Evolutionary conservation across 2,329 filamentous ascomycete genomes (phyloP).

Genomic region (Phaeoacremonium minimum): DNA sequence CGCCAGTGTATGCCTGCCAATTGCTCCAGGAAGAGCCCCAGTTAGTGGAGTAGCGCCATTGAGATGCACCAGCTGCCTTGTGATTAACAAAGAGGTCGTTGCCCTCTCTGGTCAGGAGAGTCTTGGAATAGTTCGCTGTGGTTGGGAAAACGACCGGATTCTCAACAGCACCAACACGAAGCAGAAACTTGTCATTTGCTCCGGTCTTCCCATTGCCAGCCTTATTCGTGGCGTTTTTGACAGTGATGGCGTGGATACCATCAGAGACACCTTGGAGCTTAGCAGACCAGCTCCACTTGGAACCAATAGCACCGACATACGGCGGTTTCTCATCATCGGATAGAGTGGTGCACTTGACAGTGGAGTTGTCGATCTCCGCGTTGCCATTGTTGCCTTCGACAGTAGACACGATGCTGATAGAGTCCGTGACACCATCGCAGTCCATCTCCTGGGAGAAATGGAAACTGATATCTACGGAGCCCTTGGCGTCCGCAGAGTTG

Average conservation of each 20-base stretch:
- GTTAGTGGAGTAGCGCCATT: constrained; percentile 58
- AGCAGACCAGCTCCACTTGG: constrained; percentile 47
- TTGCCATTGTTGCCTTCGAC: constrained; percentile 35
- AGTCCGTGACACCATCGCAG: constrained; percentile 46
- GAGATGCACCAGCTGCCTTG: constrained; percentile 55
- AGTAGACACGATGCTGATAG: constrained; percentile 46
- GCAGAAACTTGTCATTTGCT: constrained; percentile 54
- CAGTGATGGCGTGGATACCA: constrained; percentile 54
- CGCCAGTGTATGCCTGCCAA: constrained; percentile 51
- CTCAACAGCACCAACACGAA: constrained; percentile 51
- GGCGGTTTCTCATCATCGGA: constrained; percentile 23
- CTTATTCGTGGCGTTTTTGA: constrained; percentile 45
- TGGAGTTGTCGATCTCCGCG: constrained; percentile 37
- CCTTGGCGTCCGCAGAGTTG: constrained; percentile 28
- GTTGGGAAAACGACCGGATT: constrained; percentile 57
- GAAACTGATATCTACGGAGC: constrained; percentile 36
- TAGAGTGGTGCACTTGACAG: constrained; percentile 38
- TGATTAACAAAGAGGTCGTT: constrained; percentile 45
- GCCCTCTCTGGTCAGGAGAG: constrained; percentile 37
- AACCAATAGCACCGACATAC: constrained; percentile 48
- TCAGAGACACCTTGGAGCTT: constrained; percentile 52
- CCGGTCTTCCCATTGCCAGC: constrained; percentile 40
- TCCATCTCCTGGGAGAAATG: constrained; percentile 59
- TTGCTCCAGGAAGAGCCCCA: constrained; percentile 56
- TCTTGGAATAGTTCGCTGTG: constrained; percentile 52